A percentile compares a stretch with the other conserved stretches of the same genome.
phyloP scores from a whole-genome alignment of 495 filamentous ascomycete genomes.

The Annulohypoxylon moriforme region DNA sequence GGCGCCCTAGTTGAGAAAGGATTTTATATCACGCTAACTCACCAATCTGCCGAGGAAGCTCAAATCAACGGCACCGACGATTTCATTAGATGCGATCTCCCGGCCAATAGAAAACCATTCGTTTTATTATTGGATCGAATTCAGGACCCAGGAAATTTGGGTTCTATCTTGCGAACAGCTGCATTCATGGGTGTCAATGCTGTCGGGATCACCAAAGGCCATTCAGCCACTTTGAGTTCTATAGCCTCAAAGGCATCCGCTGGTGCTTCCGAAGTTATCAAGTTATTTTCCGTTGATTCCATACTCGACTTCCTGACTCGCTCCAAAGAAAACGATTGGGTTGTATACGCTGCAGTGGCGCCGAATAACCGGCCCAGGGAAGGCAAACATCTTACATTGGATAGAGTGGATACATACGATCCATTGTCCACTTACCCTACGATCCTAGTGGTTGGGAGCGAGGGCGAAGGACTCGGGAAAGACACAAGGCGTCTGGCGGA shows the following conservation, averaged over 20 bases:
- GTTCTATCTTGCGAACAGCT: slow-evolving; percentile 85
- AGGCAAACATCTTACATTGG: slow-evolving; percentile 44
- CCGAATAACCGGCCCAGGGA: slow-evolving; percentile 51
- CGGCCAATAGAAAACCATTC: slow-evolving; percentile 72
- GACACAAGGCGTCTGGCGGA: slow-evolving; percentile 69
- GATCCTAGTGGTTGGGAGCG: slow-evolving; percentile 83
- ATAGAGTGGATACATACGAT: slow-evolving; percentile 52
- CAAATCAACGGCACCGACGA: slow-evolving; percentile 71
- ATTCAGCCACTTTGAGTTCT: slow-evolving; percentile 77
- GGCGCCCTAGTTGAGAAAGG: slow-evolving; percentile 55
- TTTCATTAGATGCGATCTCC: slow-evolving; percentile 54
- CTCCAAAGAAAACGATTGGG: slow-evolving; percentile 79
- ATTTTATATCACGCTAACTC: slow-evolving; percentile 69
- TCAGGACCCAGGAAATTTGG: slow-evolving; percentile 88
- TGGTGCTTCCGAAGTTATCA: slow-evolving; percentile 83
- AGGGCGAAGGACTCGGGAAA: slow-evolving; percentile 76
- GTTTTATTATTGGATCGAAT: slow-evolving; percentile 86
- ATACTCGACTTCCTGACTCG: slow-evolving; percentile 74
- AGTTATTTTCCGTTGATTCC: slow-evolving; percentile 72
- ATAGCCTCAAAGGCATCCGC: slow-evolving; percentile 86
- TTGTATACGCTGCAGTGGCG: slow-evolving; percentile 81
- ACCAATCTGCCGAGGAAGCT: slow-evolving; percentile 79
- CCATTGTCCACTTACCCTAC: slow-evolving; percentile 71
- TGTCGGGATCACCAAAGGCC: slow-evolving; percentile 71
- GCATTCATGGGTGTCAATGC: slow-evolving; percentile 87